These are phyloP conservation scores for Prunus mongolica DNA, from an alignment of 306 rosid genomes.

Conservation along the genomic window DNA sequence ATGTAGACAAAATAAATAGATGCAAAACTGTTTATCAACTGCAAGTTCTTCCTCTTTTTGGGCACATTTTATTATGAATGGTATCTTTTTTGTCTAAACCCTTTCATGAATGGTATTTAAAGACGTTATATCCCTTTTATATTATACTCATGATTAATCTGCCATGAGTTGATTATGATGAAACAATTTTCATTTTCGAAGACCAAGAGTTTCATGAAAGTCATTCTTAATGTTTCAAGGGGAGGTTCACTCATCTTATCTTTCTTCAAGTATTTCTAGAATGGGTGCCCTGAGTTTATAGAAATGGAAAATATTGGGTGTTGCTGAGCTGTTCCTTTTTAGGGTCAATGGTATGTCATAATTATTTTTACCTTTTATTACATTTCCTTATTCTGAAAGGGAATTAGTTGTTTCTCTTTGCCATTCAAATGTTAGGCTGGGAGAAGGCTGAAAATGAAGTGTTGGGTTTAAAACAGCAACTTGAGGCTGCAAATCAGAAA, in stretches of 20 bases:
- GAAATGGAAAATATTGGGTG: constrained; percentile 10
- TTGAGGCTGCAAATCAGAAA: constrained; percentile 55
- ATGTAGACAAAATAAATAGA: background rate
- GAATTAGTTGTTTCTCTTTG: constrained; percentile 7
- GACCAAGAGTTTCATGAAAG: background rate
- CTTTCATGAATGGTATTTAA: background rate
- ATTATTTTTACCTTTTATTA: background rate
- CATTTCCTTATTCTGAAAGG: background rate
- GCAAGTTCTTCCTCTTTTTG: background rate
- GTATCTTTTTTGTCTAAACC: background rate
- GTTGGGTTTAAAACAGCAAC: constrained; percentile 48
- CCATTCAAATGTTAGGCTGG: constrained; percentile 54
- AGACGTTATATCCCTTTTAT: background rate
- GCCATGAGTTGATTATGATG: background rate
- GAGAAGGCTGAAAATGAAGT: constrained; percentile 79
- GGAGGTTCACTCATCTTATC: background rate
- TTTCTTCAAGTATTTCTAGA: background rate
- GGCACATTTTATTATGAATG: background rate
- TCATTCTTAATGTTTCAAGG: constrained; percentile 1
- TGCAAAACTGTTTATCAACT: background rate
- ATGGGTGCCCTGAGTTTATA: constrained; percentile 6
- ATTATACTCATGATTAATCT: background rate
- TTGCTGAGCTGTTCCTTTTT: constrained; percentile 6
- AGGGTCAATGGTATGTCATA: constrained; percentile 1
- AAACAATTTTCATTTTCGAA: background rate